Evolutionary conservation across 495 filamentous ascomycete genomes (phyloP).

Genomic region (Lepraria neglecta): DNA sequence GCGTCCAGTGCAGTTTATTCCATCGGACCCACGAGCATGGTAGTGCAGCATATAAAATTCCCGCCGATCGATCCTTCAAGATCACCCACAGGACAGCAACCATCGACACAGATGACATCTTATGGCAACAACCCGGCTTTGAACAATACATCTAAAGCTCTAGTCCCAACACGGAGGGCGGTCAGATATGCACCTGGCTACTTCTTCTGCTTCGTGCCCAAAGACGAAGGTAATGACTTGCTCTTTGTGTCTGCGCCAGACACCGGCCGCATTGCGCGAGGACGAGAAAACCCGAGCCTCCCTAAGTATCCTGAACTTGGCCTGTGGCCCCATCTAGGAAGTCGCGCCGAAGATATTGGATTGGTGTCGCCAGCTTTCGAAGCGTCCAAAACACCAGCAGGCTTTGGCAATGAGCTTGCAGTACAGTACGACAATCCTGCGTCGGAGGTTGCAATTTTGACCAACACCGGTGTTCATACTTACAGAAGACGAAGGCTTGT

Average conservation of each 20-base stretch:
- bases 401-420: slow-evolving; percentile 92
- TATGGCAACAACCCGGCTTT: slow-evolving; percentile 25
- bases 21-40: slow-evolving; percentile 86
- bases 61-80: slow-evolving; percentile 53
- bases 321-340: slow-evolving; percentile 64
- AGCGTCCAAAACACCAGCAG: slow-evolving; percentile 60
- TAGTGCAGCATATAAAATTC: slow-evolving; percentile 89
- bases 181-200: slow-evolving; percentile 78
- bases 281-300: slow-evolving; percentile 46
- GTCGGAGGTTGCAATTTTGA: slow-evolving; percentile 82
- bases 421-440: slow-evolving; percentile 81
- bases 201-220: slow-evolving; percentile 73
- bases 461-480: slow-evolving; percentile 79
- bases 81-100: slow-evolving; percentile 16
- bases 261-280: slow-evolving; percentile 64
- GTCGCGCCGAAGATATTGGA: slow-evolving; percentile 67
- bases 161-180: slow-evolving; percentile 44
- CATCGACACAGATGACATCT: slow-evolving; percentile 16
- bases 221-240: slow-evolving; percentile 49
- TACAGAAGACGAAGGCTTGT: slow-evolving; percentile 78
- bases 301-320: slow-evolving; percentile 61
- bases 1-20: slow-evolving; percentile 57
- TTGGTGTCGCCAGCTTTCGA: slow-evolving; percentile 63
- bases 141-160: slow-evolving; percentile 29
- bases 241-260: slow-evolving; percentile 86